Base-by-base conservation (phyloP, 768 basidiomycete species). In the Russula lepida region DNA sequence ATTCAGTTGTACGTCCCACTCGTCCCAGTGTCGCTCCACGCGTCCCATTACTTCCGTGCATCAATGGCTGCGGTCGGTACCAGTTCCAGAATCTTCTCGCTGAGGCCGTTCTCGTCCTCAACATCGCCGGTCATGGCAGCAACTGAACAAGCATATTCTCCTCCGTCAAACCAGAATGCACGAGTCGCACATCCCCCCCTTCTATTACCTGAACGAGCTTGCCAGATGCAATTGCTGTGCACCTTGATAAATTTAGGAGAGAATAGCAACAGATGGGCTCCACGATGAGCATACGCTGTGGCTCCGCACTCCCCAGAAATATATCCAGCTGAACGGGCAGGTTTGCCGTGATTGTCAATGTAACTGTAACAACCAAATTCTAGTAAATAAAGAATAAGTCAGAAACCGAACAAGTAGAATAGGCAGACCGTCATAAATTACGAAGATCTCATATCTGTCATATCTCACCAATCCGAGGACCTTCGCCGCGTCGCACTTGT, bases 281-380 rank as follows among this genome's bases (percentile, higher is more conserved):
- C 80, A 15, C 87, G 83, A 47, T 81, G 72, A 12, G 84, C 80
- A 67, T 78, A 92, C 1, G 85, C 76, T 2, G 72, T 74, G 12
- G 84, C 88, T 62, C 78, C 82, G 60, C 79, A 80, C 73, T 93
- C 91, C 91, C 91, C 92, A 60, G 83, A 84, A 64, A 92, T 80
- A 69, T 81, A 90, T 0, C 80, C 78, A 5, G 75, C 77, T 46
- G 78, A 78, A 41, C 88, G 85, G 12, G 75, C 76, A 3, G 88
- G 89, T 0, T 75, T 70, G 2, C 91, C 91, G 63, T 83, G 77
- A 58, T 82, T 85, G 58, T 85, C 81, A 67, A 91, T n/a, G n/a
- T n/a, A n/a, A n/a, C n/a, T 81, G 70, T 87, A 92, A 68, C 83
- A 89, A 15, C 90, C 91, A 41, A 91, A 73, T 30, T 79, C 90